Base-by-base conservation (phyloP, 225 moss, liverwort and hornwort genomes). In the Pleurozium schreberi region DNA sequence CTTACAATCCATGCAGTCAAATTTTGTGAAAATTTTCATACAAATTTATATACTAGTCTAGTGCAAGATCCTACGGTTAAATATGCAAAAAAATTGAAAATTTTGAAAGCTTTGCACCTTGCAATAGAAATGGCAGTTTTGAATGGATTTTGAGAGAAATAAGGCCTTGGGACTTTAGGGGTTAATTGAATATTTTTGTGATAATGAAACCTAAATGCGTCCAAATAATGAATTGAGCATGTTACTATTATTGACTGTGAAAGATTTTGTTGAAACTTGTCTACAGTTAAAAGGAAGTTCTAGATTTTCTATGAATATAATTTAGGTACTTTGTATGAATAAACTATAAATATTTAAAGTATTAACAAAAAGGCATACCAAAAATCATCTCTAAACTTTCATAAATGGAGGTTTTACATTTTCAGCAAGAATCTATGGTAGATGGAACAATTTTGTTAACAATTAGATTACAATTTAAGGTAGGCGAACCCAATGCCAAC, bases 301-400 rank as follows among this genome's bases (percentile, higher is more conserved):
- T 6, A 53, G 10, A 25, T 38, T 53, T 6, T 77, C 0, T 15
- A 0, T 16, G 0, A 55, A 53, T 25, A 38, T 0, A 25, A 15
- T 23, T 36, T 36, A 25, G 2, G 4, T n/a, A 55, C 25, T 77
- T 0, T 0, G 0, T 38, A 38, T 25, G 8, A 25, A 25, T 25
- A 23, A 15, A 55, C 1, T 77, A 55, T 16, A 6, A 77, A 55
- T 55, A 3, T 55, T 25, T 16, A 55, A 55, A 77, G 1, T 38
- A 1, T 77, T 38, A 14, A 25, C 20, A 2, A 25, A n/a, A 53
- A 55, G 4, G 25, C 14, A 5, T 38, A 55, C 6, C 38, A 25
- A 38, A 25, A 77, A 77, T 38, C 6, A 36, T 15, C 4, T 6
- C 2, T 33, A 14, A 0, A 34, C 2, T 77, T 10, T 55, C 16